Evolutionary conservation across 495 filamentous ascomycete genomes (phyloP).

Genomic region (Lophium mytilinum): DNA sequence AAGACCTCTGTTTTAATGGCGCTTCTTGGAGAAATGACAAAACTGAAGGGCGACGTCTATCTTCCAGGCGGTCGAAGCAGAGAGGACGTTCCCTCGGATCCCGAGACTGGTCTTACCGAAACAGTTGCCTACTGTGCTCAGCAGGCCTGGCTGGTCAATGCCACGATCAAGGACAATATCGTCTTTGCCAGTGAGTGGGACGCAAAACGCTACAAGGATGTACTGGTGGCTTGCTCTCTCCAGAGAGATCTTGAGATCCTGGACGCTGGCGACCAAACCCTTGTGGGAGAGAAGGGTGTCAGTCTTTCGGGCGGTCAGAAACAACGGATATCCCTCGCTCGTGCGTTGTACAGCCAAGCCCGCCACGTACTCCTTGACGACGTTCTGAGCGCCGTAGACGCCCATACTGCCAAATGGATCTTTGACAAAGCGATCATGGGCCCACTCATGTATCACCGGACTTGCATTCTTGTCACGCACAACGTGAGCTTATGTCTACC

Average conservation of each 20-base stretch:
- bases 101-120: slow-evolving; percentile 79
- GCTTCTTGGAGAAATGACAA: slow-evolving; percentile 91
- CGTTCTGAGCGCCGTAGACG: slow-evolving; percentile 96
- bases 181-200: slow-evolving; percentile 80
- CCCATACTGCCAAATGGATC: slow-evolving; percentile 97
- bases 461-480: slow-evolving; percentile 96
- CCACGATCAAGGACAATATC: slow-evolving; percentile 93
- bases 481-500: slow-evolving; percentile 82
- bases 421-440: slow-evolving; percentile 88
- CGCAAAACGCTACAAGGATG: slow-evolving; percentile 75
- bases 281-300: slow-evolving; percentile 97
- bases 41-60: slow-evolving; percentile 69
- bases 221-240: slow-evolving; percentile 86
- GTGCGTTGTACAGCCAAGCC: slow-evolving; percentile 88
- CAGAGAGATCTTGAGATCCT: slow-evolving; percentile 89
- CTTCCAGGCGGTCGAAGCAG: slow-evolving; percentile 76
- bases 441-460: slow-evolving; percentile 77
- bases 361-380: slow-evolving; percentile 88
- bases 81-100: slow-evolving; percentile 72
- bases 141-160: slow-evolving; percentile 96
- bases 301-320: slow-evolving; percentile 96
- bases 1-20: slow-evolving; percentile 97
- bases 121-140: slow-evolving; percentile 96
- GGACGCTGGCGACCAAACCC: slow-evolving; percentile 83
- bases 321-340: slow-evolving; percentile 89